Conservation (phyloP, 495 filamentous ascomycete species). For the Trichocladium antarcticum region DNA sequence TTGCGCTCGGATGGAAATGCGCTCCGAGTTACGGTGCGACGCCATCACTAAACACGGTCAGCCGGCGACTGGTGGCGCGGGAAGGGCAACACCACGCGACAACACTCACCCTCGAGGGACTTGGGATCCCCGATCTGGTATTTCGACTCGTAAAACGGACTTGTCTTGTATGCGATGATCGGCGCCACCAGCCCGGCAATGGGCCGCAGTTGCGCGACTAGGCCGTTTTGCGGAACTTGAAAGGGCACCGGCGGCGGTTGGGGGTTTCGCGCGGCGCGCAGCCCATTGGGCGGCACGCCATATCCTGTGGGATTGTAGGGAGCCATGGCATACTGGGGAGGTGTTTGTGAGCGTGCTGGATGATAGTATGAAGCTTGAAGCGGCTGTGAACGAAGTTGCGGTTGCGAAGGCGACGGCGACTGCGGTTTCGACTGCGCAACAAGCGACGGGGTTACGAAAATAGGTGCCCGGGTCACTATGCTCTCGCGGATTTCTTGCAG, state of each 20-base stretch:
- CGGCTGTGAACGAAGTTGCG: neutral
- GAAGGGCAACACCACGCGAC: neutral
- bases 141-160: slow-evolving; percentile 62
- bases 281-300: slow-evolving; percentile 3
- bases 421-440: neutral
- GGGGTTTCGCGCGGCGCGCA: neutral
- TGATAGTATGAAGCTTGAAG: slow-evolving; percentile 5
- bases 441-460: slow-evolving; percentile 1
- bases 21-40: slow-evolving; percentile 48
- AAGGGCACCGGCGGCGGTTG: neutral
- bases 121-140: slow-evolving; percentile 49
- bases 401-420: neutral
- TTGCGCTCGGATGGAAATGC: slow-evolving; percentile 40
- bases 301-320: neutral
- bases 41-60: slow-evolving; percentile 39
- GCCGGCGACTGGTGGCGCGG: slow-evolving; percentile 8
- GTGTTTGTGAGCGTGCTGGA: neutral
- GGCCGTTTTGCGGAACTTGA: neutral
- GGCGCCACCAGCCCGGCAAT: neutral
- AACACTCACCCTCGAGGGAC: slow-evolving; percentile 56
- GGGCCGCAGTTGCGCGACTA: neutral
- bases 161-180: slow-evolving; percentile 51
- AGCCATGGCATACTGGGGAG: slow-evolving; percentile 12
- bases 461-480: slow-evolving; percentile 9
- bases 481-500: slow-evolving; percentile 20